These are phyloP conservation scores for Hyaloscypha variabilis DNA, from an alignment of 495 filamentous ascomycete genomes.

Conservation along the genomic window DNA sequence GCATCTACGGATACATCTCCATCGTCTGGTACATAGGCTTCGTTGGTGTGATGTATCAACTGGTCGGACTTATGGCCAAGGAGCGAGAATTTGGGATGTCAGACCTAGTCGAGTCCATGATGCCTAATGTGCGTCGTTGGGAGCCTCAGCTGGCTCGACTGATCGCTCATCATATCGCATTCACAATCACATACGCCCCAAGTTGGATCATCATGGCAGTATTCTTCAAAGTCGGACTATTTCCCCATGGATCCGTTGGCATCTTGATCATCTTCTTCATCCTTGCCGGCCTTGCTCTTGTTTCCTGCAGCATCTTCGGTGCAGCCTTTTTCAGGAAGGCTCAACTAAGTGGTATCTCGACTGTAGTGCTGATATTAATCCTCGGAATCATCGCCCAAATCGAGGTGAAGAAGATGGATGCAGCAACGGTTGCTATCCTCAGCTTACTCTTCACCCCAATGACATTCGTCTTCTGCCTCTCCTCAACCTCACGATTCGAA, in stretches of 20 bases:
- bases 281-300: slow-evolving; percentile 62
- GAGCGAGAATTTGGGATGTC: slow-evolving; percentile 79
- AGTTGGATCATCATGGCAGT: slow-evolving; percentile 68
- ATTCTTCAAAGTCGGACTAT: slow-evolving; percentile 61
- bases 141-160: slow-evolving; percentile 67
- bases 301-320: slow-evolving; percentile 67
- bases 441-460: slow-evolving; percentile 73
- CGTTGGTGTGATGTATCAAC: slow-evolving; percentile 69
- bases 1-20: slow-evolving; percentile 64
- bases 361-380: slow-evolving; percentile 61
- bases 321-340: slow-evolving; percentile 73
- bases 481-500: slow-evolving; percentile 67
- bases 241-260: slow-evolving; percentile 52
- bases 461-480: slow-evolving; percentile 73
- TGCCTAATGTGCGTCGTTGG: slow-evolving; percentile 65
- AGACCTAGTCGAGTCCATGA: slow-evolving; percentile 77
- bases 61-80: slow-evolving; percentile 71
- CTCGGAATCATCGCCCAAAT: slow-evolving; percentile 71
- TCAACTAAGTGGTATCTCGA: slow-evolving; percentile 71
- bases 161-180: slow-evolving; percentile 64
- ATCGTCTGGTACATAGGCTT: slow-evolving; percentile 69
- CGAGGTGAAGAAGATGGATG: slow-evolving; percentile 45
- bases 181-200: slow-evolving; percentile 64
- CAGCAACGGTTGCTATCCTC: slow-evolving; percentile 54
- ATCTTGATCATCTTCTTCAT: slow-evolving; percentile 64